Base-by-base conservation (phyloP, 2,329 filamentous ascomycete species). In the Fusarium miscanthi region DNA sequence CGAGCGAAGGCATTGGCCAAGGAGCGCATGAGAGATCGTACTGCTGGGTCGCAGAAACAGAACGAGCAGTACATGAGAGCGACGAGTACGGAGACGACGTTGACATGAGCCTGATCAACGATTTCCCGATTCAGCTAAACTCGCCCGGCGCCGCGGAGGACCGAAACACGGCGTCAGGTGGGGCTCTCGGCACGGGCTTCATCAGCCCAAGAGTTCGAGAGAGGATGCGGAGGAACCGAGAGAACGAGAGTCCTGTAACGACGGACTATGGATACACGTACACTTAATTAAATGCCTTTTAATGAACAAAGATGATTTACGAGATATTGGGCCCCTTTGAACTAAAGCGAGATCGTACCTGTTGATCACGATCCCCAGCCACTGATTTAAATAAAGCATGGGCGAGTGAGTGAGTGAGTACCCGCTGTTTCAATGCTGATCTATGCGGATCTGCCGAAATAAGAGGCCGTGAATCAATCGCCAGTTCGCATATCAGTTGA, bases 1-100 rank as follows among this genome's bases (percentile, higher is more conserved):
- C 45, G 4, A 54, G 30, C 19, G 61, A 58, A 19, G 63, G 70
- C 11, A 61, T 75, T 43, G 67, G 82, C 19, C 84, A 86, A 64
- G 83, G 84, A 2, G 75, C 80, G 13, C 87, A 88, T 69, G 84
- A 87, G 75, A 80, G 85, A 23, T 87, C 86, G 6, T 83, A 89
- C 72, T 89, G 87, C 79, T 89, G 87, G 87, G 66, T 79, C 0
- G 82, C 82, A 16, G 81, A 82, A 6, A 81, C 77, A n/a, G 79
- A 54, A 46, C 70, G 67, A 63, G 37, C 42, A 25, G 23, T 10
- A 76, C 31, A 30, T 35, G 66, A 64, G 25, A 54, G 21, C 2
- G 59, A 64, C 10, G 66, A 71, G 16, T 49, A 67, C 7, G 35
- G 37, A 37, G 64, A 56, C 14, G 64, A 69, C 12, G 45, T 69